Conservation (phyloP, 139 green algal genomes). For the Chlamydomonas sp. region DNA sequence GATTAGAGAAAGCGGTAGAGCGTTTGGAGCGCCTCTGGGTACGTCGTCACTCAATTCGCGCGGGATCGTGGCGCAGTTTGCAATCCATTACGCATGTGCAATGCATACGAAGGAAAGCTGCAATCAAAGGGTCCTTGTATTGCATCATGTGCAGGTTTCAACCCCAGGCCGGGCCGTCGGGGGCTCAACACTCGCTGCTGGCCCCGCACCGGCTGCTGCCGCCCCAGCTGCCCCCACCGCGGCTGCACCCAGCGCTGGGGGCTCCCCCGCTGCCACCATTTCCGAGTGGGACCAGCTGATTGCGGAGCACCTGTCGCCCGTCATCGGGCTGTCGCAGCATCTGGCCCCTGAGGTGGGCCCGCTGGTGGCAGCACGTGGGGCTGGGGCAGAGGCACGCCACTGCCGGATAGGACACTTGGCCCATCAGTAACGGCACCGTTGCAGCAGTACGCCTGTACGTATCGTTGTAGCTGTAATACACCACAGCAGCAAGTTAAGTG, state of each 20-base stretch:
- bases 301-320: background rate
- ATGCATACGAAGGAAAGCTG: background rate
- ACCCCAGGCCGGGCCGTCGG: too few species aligned
- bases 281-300: conserved; percentile 26
- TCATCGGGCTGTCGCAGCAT: background rate
- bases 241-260: background rate
- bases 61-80: background rate
- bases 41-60: background rate
- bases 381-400: background rate
- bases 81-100: background rate
- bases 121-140: too few species aligned
- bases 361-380: background rate
- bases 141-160: background rate
- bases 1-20: conserved; percentile 25
- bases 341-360: background rate
- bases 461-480: too few species aligned
- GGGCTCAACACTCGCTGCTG: background rate
- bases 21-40: conserved; percentile 8
- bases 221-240: background rate
- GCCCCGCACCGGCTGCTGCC: background rate
- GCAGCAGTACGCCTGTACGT: too few species aligned
- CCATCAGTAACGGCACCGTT: too few species aligned
- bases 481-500: too few species aligned
- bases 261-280: background rate
- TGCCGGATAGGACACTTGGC: too few species aligned